phyloP scores from a whole-genome alignment of 495 filamentous ascomycete genomes.

The Trichoderma gamsii region DNA sequence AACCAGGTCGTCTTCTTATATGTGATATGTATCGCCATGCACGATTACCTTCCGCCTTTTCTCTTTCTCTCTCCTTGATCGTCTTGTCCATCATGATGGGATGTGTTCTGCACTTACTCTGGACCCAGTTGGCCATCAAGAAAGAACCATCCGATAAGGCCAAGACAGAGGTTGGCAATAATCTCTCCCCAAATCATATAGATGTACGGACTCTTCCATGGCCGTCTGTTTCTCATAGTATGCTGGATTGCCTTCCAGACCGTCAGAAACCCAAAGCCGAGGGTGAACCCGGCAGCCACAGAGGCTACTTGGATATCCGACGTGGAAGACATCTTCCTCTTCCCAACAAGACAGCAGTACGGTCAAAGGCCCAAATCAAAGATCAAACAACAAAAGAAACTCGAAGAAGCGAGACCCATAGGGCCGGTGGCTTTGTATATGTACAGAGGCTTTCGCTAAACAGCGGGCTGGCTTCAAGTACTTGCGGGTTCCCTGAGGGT shows the following conservation, averaged over 20 bases:
- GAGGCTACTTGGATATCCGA: slow-evolving; percentile 25
- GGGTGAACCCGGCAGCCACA: slow-evolving; percentile 35
- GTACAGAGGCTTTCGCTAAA: not conserved
- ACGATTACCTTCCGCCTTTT: not conserved
- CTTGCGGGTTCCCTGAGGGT: not conserved
- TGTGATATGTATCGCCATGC: not conserved
- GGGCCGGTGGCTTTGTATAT: not conserved
- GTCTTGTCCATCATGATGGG: slow-evolving; percentile 6
- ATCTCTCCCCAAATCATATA: slow-evolving; percentile 42
- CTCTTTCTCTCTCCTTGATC: not conserved
- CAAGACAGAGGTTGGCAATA: slow-evolving; percentile 32
- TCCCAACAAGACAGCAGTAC: not conserved
- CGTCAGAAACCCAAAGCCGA: slow-evolving; percentile 38
- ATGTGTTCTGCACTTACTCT: slow-evolving; percentile 22
- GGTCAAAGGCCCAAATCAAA: not conserved
- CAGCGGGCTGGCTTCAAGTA: not conserved
- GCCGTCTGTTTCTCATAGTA: slow-evolving; percentile 27
- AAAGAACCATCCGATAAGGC: slow-evolving; percentile 34
- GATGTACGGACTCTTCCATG: slow-evolving; percentile 28
- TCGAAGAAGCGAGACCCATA: not conserved
- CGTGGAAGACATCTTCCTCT: slow-evolving; percentile 8
- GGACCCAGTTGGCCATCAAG: slow-evolving; percentile 30
- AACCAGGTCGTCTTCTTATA: not conserved
- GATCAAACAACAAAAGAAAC: not conserved
- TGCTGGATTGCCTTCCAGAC: slow-evolving; percentile 34